phyloP scores from a whole-genome alignment of 805 yeast genomes.

The Candida tallmaniae region DNA sequence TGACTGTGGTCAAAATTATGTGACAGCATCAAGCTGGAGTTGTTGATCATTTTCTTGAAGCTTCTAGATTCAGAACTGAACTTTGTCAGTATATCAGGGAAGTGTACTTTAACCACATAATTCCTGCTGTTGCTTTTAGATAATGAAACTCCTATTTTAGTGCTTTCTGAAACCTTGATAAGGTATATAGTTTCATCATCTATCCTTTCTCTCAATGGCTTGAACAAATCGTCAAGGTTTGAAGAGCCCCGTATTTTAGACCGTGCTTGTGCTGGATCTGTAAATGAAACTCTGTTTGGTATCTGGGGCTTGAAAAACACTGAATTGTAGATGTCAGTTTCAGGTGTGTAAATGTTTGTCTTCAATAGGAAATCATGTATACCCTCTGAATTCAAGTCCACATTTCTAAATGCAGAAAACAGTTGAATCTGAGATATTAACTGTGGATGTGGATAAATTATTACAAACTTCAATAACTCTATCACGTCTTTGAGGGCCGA shows the following conservation, averaged over 20 bases:
- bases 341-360: not conserved
- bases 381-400: not conserved
- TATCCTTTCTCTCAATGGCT: no score
- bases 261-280: no score
- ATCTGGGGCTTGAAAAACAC: not conserved
- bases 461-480: constrained; percentile 24
- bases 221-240: no score
- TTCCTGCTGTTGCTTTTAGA: constrained; percentile 33
- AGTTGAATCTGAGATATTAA: constrained; percentile 1
- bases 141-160: constrained; percentile 30
- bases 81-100: constrained; percentile 38
- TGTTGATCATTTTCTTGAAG: constrained; percentile 9
- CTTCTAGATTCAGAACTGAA: constrained; percentile 24
- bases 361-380: not conserved
- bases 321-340: not conserved
- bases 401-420: constrained; percentile 1
- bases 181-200: no score
- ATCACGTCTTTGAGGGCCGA: not conserved
- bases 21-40: not conserved
- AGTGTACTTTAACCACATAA: constrained; percentile 33
- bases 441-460: constrained; percentile 30
- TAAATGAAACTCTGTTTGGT: not conserved
- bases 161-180: constrained; percentile 14
- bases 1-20: not conserved
- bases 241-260: no score